These are phyloP conservation scores for Trypanosoma rangeli DNA, from an alignment of 208 protist species.

Conservation along the genomic window DNA sequence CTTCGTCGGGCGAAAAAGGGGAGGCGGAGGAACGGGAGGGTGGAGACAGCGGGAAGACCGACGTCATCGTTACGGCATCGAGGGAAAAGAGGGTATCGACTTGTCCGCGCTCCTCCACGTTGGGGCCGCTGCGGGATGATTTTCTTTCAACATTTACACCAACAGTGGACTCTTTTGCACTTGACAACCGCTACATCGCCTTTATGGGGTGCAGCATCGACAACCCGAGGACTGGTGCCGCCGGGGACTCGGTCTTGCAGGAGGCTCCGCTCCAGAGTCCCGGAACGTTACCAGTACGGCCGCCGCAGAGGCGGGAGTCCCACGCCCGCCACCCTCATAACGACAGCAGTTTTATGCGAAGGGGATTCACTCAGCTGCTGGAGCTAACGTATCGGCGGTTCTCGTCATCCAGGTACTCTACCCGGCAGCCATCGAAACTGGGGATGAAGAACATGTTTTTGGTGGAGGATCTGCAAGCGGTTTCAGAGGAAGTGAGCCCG, in stretches of 20 bases:
- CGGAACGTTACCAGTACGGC: not conserved
- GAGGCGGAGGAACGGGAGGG: not conserved
- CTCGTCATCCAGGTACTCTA: not conserved
- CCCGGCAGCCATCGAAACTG: not conserved
- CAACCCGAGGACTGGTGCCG: not conserved
- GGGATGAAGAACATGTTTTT: conserved; percentile 19
- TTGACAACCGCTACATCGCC: conserved; percentile 2
- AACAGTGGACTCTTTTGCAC: not conserved
- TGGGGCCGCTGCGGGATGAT: not conserved
- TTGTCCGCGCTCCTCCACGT: no score
- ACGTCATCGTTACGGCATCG: not conserved
- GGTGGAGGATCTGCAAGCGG: conserved; percentile 3
- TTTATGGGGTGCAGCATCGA: conserved; percentile 23
- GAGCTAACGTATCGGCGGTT: not conserved
- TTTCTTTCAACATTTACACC: not conserved
- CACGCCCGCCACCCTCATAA: not conserved
- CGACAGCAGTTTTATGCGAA: not conserved
- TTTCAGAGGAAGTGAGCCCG: not conserved
- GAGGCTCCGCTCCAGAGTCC: not conserved
- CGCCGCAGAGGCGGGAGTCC: not conserved
- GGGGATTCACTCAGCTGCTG: not conserved
- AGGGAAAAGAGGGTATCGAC: no score
- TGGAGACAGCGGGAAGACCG: not conserved
- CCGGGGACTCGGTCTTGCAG: not conserved
- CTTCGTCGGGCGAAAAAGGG: not conserved